Conservation (phyloP, 2,329 filamentous ascomycete genomes). For the Colletotrichum lupini region DNA sequence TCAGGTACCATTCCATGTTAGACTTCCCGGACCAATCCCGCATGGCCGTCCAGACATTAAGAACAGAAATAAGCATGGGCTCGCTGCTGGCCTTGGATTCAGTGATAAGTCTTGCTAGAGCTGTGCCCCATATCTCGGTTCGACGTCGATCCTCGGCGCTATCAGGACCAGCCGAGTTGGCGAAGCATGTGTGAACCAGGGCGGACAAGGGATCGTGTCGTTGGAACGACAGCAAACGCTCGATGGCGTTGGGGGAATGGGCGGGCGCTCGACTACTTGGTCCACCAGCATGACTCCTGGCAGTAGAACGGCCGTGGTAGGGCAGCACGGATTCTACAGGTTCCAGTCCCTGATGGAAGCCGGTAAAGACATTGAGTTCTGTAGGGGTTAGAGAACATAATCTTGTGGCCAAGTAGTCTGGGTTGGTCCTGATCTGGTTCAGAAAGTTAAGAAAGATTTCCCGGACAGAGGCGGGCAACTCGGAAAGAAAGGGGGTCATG, state of each 20-base stretch:
- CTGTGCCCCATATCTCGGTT: slow-evolving; percentile 88
- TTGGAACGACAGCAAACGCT: slow-evolving; percentile 88
- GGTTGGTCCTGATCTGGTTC: slow-evolving; percentile 84
- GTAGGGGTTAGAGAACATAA: slow-evolving; percentile 79
- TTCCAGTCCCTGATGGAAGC: slow-evolving; percentile 82
- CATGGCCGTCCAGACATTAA: slow-evolving; percentile 89
- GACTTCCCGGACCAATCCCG: slow-evolving; percentile 90
- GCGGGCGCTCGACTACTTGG: slow-evolving; percentile 43
- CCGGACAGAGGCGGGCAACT: slow-evolving; percentile 80
- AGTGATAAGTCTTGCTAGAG: slow-evolving; percentile 84
- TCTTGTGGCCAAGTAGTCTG: slow-evolving; percentile 86
- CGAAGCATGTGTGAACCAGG: slow-evolving; percentile 89
- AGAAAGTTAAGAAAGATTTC: slow-evolving; percentile 84
- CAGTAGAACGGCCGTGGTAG: slow-evolving; percentile 67
- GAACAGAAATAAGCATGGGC: slow-evolving; percentile 82
- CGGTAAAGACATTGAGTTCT: slow-evolving; percentile 82
- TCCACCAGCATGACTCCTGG: slow-evolving; percentile 54
- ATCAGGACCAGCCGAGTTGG: slow-evolving; percentile 84
- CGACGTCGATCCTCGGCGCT: slow-evolving; percentile 83
- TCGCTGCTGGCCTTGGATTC: slow-evolving; percentile 81
- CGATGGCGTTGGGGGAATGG: slow-evolving; percentile 72
- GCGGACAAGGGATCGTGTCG: slow-evolving; percentile 87
- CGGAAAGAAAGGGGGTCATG: slow-evolving; percentile 71
- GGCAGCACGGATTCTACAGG: slow-evolving; percentile 86
- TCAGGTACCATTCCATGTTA: slow-evolving; percentile 93